These are phyloP conservation scores for Penicillium fuscoglaucum DNA, from an alignment of 2,329 filamentous ascomycete species.

Conservation along the genomic window DNA sequence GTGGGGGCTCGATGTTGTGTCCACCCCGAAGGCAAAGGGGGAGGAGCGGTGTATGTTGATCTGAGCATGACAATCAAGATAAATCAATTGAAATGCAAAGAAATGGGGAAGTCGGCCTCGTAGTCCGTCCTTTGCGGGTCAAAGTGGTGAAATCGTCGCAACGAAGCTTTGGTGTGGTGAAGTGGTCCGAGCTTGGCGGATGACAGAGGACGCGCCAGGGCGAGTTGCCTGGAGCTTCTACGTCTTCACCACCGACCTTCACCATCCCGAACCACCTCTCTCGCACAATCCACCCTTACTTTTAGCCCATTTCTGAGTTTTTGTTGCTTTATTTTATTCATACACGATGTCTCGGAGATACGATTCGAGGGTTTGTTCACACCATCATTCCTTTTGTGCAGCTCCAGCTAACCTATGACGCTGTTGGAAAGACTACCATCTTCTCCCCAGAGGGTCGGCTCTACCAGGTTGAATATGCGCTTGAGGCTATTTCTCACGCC, in stretches of 20 bases:
- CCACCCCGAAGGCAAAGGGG: constrained; percentile 77
- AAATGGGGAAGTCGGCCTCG: neutral
- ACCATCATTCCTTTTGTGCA: constrained; percentile 25
- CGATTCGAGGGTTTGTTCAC: constrained; percentile 79
- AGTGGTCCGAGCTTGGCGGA: constrained; percentile 44
- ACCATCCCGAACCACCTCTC: constrained; percentile 23
- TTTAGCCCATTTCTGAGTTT: constrained; percentile 13
- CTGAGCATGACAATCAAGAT: constrained; percentile 61
- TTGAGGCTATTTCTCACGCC: constrained; percentile 97
- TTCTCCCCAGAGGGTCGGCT: constrained; percentile 98
- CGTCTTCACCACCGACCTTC: constrained; percentile 28
- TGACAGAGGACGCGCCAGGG: constrained; percentile 40
- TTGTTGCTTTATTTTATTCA: constrained; percentile 13
- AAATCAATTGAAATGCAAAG: neutral
- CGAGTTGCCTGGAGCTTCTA: constrained; percentile 42
- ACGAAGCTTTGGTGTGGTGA: constrained; percentile 31
- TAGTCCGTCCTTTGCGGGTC: constrained; percentile 6
- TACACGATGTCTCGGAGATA: constrained; percentile 88
- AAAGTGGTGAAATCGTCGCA: constrained; percentile 14
- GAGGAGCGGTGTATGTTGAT: constrained; percentile 69
- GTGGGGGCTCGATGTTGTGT: constrained; percentile 89
- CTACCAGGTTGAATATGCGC: constrained; percentile 98
- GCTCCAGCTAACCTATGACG: constrained; percentile 41
- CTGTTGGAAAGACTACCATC: constrained; percentile 78
- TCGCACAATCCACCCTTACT: constrained; percentile 19